Evolutionary conservation across 2,329 filamentous ascomycete genomes (phyloP), one percentile per base, ranked within the genome.

Genomic region (Pseudogymnoascus sp.): DNA sequence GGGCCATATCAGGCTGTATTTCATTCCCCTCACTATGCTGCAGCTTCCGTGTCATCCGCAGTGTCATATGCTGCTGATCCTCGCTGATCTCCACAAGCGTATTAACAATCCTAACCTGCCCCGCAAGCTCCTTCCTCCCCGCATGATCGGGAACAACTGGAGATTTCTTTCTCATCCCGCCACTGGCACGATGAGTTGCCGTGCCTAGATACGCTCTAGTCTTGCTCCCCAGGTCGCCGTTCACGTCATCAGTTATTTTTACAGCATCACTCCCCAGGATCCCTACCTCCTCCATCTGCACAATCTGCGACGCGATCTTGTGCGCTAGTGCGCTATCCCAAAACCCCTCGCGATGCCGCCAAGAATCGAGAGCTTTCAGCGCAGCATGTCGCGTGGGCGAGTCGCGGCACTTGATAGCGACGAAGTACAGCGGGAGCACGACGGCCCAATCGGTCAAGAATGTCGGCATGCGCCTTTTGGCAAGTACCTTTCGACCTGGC

Each of bases 271-370:
- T 52, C n/a, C 41, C 41, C 5, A 28, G n/a, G n/a, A 52, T 59
- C 6, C 41, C 41, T 15, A 15, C n/a, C 52, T 39, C 39, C 13
- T 39, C 38, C 38, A 56, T 30, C 38, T 18, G 55, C 13, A 55
- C 35, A 18, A 52, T 3, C n/a, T 52, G 41, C 8, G 41, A 52
- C n/a, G 41, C 41, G 4, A 52, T 52, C 13, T 12, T 52, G 28
- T 52, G 41, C 48, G 23, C 57, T 3, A 58, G 7, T 21, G 38
- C 38, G n/a, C 38, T 58, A 58, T 58, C 57, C 57, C 57, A 58
- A n/a, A 58, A 39, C 6, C 57, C 57, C 21, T 58, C 57, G 5
- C 57, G 35, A 28, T 41, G 35, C 13, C 38, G 33, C 35, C 30
- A 37, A 12, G 34, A 28, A 8, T 38, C 15, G 5, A 58, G 19